These are phyloP conservation scores for Cornus suecica DNA, from an alignment of 148 eudicot species.

Conservation along the genomic window DNA sequence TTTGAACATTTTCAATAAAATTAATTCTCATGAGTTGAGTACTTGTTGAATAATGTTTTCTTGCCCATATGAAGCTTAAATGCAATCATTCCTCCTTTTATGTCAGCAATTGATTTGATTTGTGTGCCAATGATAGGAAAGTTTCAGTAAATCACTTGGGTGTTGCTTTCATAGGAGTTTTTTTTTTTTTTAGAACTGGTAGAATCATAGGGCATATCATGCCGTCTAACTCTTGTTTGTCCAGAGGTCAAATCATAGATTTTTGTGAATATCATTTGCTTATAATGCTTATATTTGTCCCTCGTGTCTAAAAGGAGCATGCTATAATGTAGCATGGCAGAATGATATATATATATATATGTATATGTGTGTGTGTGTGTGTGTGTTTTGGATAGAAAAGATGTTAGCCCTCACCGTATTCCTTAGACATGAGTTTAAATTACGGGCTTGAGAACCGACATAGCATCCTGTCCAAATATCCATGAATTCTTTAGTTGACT, in stretches of 20 bases:
- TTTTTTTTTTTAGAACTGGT: neutral
- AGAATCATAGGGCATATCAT: neutral
- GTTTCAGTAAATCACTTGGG: neutral
- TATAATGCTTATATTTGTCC: neutral
- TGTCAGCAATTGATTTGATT: neutral
- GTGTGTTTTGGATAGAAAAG: too few relatives aligned
- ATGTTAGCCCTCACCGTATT: too few relatives aligned
- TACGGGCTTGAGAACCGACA: too few relatives aligned
- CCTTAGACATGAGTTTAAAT: too few relatives aligned
- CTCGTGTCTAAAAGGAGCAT: neutral
- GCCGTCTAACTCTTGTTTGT: neutral
- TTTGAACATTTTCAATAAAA: neutral
- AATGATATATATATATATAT: too few relatives aligned
- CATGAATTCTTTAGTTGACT: too few relatives aligned
- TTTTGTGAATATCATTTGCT: too few relatives aligned
- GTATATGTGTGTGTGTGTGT: too few relatives aligned
- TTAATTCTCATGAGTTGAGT: neutral
- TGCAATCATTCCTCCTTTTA: neutral
- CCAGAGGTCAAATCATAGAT: neutral
- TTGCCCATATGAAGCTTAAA: neutral
- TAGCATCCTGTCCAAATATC: too few relatives aligned
- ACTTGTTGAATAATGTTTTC: neutral
- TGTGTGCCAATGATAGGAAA: neutral
- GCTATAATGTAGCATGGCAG: neutral
- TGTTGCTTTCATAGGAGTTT: neutral